phyloP scores from a whole-genome alignment of 345 rosid species.

The Populus pruinosa region DNA sequence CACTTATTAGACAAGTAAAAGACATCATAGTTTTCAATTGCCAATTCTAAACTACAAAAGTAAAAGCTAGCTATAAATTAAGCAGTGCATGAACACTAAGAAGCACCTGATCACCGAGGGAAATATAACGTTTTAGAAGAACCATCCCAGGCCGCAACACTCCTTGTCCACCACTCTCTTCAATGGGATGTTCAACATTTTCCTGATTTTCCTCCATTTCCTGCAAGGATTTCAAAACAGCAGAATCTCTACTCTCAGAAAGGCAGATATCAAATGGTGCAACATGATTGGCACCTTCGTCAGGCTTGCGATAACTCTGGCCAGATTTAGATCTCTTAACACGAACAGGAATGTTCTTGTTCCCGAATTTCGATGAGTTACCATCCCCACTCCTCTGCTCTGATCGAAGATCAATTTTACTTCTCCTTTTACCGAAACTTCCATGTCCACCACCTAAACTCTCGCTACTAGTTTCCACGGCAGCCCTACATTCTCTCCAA shows the following conservation, averaged over 20 bases:
- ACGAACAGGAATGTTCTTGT: background rate
- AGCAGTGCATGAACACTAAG: background rate
- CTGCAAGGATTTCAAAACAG: background rate
- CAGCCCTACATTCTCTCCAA: background rate
- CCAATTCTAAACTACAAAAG: background rate
- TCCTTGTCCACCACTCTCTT: constrained; percentile 1
- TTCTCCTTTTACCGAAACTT: constrained; percentile 8
- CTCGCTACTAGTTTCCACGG: background rate
- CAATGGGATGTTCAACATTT: background rate
- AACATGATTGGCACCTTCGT: background rate
- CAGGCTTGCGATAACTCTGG: background rate
- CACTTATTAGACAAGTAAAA: background rate
- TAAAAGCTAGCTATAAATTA: background rate
- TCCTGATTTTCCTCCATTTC: background rate
- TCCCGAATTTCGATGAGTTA: constrained; percentile 3
- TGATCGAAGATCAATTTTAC: constrained; percentile 15
- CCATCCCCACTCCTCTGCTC: background rate
- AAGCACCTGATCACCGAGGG: constrained; percentile 36
- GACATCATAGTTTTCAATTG: background rate
- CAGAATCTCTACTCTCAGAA: background rate
- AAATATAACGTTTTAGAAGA: constrained; percentile 40
- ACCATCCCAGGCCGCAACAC: constrained; percentile 58
- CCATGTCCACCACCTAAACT: background rate
- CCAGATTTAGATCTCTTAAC: background rate
- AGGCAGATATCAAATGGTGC: constrained; percentile 36